Conservation (phyloP, 345 rosid species). For the Mallotus nudiflorus region DNA sequence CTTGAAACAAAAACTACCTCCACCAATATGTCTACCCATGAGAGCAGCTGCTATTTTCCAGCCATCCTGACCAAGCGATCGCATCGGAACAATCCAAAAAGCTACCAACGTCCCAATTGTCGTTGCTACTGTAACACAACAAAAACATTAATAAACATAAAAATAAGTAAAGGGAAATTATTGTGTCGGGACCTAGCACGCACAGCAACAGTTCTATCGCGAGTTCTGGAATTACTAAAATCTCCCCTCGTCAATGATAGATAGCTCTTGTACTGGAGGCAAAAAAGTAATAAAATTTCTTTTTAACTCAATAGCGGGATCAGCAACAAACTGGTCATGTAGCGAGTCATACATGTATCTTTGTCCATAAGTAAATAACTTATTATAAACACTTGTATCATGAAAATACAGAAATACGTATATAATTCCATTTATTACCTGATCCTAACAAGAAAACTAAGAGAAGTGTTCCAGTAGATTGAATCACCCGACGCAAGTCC, state of each 20-base stretch:
- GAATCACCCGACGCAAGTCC: conserved; percentile 64
- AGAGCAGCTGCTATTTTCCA: conserved; percentile 98
- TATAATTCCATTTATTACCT: too few relatives aligned
- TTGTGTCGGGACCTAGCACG: background rate
- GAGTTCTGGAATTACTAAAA: too few relatives aligned
- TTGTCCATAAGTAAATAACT: too few relatives aligned
- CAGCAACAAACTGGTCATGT: too few relatives aligned
- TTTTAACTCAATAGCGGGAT: too few relatives aligned
- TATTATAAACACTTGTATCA: too few relatives aligned
- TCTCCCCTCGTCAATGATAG: too few relatives aligned
- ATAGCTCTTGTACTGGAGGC: too few relatives aligned
- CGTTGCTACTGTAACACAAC: conserved; percentile 61
- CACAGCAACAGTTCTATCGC: too few relatives aligned
- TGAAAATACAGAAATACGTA: too few relatives aligned
- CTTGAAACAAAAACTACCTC: conserved; percentile 42
- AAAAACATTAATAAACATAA: conserved; percentile 2
- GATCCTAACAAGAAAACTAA: conserved; percentile 79
- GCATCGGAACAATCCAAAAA: conserved; percentile 77
- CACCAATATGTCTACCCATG: conserved; percentile 90
- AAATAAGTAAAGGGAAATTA: background rate
- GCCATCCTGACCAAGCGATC: conserved; percentile 74
- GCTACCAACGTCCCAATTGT: conserved; percentile 72
- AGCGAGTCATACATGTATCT: too few relatives aligned
- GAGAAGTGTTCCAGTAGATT: conserved; percentile 75
- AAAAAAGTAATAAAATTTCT: too few relatives aligned